These are phyloP conservation scores for Endocarpon pusillum DNA, from an alignment of 495 filamentous ascomycete species.

Conservation along the genomic window DNA sequence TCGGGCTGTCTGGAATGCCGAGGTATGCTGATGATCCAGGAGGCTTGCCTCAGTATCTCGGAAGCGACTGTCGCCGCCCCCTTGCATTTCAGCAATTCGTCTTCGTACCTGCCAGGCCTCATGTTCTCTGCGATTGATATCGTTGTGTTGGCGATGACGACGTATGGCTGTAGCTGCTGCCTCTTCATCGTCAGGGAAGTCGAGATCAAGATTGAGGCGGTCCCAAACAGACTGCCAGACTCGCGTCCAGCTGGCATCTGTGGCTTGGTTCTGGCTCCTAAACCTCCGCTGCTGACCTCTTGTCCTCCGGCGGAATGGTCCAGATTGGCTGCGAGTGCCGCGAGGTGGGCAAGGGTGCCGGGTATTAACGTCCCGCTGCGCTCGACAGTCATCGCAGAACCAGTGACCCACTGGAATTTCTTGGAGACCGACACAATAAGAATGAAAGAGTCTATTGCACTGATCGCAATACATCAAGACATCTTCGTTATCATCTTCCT, in stretches of 20 bases:
- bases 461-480: slow-evolving; percentile 71
- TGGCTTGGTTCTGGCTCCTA: slow-evolving; percentile 26
- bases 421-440: slow-evolving; percentile 69
- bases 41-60: slow-evolving; percentile 39
- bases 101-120: slow-evolving; percentile 61
- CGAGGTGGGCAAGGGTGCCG: slow-evolving; percentile 10
- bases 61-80: slow-evolving; percentile 51
- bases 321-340: slow-evolving; percentile 15
- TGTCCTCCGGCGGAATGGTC: slow-evolving; percentile 29
- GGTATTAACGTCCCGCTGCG: slow-evolving; percentile 30
- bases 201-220: slow-evolving; percentile 59
- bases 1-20: too few relatives aligned
- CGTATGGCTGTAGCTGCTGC: slow-evolving; percentile 27
- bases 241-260: slow-evolving; percentile 40
- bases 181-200: slow-evolving; percentile 66
- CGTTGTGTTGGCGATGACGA: slow-evolving; percentile 39
- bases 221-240: slow-evolving; percentile 54
- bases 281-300: slow-evolving; percentile 28
- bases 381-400: slow-evolving; percentile 69
- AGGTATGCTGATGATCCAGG: slow-evolving; percentile 3
- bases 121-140: slow-evolving; percentile 48
- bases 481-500: slow-evolving; percentile 55
- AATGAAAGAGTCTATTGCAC: slow-evolving; percentile 72
- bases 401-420: slow-evolving; percentile 54
- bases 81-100: slow-evolving; percentile 61